A percentile compares a stretch with the other conserved stretches of the same genome.
These are phyloP conservation scores for Lodderomyces parapsilosis DNA, from an alignment of 1,139 yeast species.

Conservation along the genomic window DNA sequence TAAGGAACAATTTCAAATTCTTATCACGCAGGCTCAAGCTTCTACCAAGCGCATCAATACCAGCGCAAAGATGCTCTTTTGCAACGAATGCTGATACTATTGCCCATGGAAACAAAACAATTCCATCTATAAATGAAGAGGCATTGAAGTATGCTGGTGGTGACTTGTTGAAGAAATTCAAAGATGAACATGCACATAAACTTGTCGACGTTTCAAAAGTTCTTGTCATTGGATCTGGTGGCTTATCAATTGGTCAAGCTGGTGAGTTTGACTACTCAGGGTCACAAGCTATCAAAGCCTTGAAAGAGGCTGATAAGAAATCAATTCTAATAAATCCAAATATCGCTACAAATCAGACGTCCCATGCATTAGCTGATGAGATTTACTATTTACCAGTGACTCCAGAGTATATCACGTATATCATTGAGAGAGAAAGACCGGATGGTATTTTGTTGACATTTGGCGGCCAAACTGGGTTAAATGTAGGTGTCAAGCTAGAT, in stretches of 20 bases:
- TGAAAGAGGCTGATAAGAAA: constrained; percentile 83
- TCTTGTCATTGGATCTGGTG: constrained; percentile 95
- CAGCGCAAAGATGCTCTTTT: background rate
- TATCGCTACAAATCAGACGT: constrained; percentile 96
- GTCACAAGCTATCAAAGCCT: constrained; percentile 95
- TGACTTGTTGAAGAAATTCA: constrained; percentile 36
- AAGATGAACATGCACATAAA: constrained; percentile 50
- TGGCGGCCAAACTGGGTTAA: constrained; percentile 98
- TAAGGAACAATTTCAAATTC: background rate
- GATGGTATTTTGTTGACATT: constrained; percentile 93
- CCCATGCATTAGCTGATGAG: constrained; percentile 93
- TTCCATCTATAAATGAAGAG: constrained; percentile 3
- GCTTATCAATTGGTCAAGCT: constrained; percentile 97
- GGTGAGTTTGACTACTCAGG: constrained; percentile 99
- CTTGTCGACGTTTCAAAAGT: constrained; percentile 88
- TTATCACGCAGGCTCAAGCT: background rate
- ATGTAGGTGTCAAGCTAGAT: constrained; percentile 94
- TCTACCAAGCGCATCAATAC: background rate
- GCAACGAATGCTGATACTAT: background rate
- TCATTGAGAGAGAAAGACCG: constrained; percentile 93
- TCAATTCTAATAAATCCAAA: constrained; percentile 93
- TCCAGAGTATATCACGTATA: constrained; percentile 89
- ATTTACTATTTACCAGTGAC: constrained; percentile 95
- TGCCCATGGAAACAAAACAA: background rate
- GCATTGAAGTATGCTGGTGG: constrained; percentile 35